Conservation (phyloP, 495 filamentous ascomycete species). For the Astrothelium macrocarpum region DNA sequence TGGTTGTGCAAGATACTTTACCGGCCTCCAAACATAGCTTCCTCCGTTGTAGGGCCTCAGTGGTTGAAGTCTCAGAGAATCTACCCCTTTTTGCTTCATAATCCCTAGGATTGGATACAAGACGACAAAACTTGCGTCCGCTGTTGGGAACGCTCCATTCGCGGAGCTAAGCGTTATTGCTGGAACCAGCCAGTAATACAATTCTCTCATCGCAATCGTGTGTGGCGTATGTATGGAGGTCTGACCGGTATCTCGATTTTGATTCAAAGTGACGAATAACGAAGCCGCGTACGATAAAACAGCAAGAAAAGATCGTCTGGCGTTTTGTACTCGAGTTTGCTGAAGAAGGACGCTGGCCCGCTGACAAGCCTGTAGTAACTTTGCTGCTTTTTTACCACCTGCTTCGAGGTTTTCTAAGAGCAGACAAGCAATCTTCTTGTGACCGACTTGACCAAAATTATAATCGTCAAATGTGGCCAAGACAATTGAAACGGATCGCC, state of each 20-base stretch:
- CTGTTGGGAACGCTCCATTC: slow-evolving; percentile 14
- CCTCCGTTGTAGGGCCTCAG: slow-evolving; percentile 12
- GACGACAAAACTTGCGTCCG: neutral
- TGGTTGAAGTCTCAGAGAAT: neutral
- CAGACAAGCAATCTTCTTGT: neutral
- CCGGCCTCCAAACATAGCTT: slow-evolving; percentile 6
- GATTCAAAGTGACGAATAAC: slow-evolving; percentile 8
- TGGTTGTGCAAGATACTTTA: neutral
- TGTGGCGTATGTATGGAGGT: slow-evolving; percentile 11
- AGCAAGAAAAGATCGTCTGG: slow-evolving; percentile 12
- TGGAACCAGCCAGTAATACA: slow-evolving; percentile 15
- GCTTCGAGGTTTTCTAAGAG: neutral
- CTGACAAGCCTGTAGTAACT: neutral
- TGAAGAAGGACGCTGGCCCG: slow-evolving; percentile 7
- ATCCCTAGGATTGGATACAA: slow-evolving; percentile 3
- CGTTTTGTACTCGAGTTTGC: slow-evolving; percentile 11
- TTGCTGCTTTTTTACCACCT: neutral
- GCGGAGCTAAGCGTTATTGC: slow-evolving; percentile 11
- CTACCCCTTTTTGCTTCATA: neutral
- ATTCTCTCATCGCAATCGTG: slow-evolving; percentile 14
- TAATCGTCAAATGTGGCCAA: slow-evolving; percentile 9
- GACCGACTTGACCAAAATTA: slow-evolving; percentile 3
- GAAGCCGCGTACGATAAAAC: slow-evolving; percentile 11
- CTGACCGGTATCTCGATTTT: neutral
- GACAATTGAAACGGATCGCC: neutral